phyloP scores from a whole-genome alignment of 2,329 filamentous ascomycete genomes.

The Cadophora sp. region DNA sequence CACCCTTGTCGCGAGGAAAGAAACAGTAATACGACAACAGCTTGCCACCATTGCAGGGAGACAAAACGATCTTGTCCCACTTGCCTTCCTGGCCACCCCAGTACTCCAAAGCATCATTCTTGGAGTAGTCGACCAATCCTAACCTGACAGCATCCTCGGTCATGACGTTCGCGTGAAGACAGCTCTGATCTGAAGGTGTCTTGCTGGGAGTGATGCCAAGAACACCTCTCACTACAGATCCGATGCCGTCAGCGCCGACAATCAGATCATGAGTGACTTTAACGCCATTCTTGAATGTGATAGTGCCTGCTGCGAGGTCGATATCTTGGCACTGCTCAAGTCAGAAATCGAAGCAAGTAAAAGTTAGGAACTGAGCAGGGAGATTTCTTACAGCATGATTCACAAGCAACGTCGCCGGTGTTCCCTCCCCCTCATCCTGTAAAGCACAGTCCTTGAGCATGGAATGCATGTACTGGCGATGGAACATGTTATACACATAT shows the following conservation, averaged over 20 bases:
- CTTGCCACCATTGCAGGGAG: conserved; percentile 48
- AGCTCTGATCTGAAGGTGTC: conserved; percentile 48
- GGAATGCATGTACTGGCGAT: conserved; percentile 71
- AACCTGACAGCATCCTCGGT: conserved; percentile 38
- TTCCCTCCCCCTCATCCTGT: conserved; percentile 60
- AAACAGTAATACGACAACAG: conserved; percentile 51
- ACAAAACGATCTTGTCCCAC: conserved; percentile 49
- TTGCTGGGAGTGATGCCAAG: conserved; percentile 56
- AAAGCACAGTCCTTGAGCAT: conserved; percentile 69
- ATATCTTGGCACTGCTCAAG: conserved; percentile 57
- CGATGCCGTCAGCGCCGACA: conserved; percentile 62
- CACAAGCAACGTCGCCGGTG: conserved; percentile 57
- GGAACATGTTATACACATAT: conserved; percentile 67
- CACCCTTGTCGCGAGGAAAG: conserved; percentile 42
- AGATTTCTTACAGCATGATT: conserved; percentile 38
- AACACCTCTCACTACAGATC: conserved; percentile 66
- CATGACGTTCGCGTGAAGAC: conserved; percentile 47
- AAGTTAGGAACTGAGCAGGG: not conserved
- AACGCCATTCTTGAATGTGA: conserved; percentile 49
- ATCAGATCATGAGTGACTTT: conserved; percentile 48
- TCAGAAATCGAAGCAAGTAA: conserved; percentile 60
- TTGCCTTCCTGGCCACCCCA: conserved; percentile 48
- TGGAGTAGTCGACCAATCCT: conserved; percentile 36
- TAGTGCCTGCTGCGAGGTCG: conserved; percentile 55
- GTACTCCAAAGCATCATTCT: conserved; percentile 42